A percentile compares a stretch with the other conserved stretches of the same genome.
These are phyloP conservation scores for Papilionanthe hybrid DNA, from an alignment of 116 monocot genomes.

Conservation along the genomic window DNA sequence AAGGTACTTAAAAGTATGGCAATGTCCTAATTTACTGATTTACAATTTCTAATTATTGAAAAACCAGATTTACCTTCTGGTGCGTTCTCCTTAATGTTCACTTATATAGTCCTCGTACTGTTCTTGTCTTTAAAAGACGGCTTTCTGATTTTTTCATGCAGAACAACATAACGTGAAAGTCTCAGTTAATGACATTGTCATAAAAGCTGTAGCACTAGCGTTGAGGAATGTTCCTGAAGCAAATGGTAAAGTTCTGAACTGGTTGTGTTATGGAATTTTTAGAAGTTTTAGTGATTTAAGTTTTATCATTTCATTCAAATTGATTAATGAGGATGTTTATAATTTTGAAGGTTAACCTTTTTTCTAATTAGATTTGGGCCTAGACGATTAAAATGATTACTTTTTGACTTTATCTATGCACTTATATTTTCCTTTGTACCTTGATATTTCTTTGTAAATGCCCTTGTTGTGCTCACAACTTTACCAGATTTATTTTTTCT, in stretches of 20 bases:
- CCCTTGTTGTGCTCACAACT: too few relatives aligned
- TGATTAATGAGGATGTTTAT: background rate
- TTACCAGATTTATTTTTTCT: too few relatives aligned
- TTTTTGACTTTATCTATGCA: too few relatives aligned
- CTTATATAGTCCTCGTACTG: background rate
- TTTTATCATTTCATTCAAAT: background rate
- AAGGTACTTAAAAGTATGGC: conserved; percentile 37
- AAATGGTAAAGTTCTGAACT: conserved; percentile 61
- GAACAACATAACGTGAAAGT: conserved; percentile 95
- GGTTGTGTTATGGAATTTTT: background rate
- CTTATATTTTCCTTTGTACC: too few relatives aligned
- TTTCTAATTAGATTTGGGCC: too few relatives aligned
- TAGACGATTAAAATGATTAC: too few relatives aligned
- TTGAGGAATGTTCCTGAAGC: conserved; percentile 81
- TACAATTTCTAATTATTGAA: conserved; percentile 8
- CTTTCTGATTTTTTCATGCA: conserved; percentile 34
- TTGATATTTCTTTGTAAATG: too few relatives aligned
- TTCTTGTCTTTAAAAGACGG: background rate
- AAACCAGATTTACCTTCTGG: background rate
- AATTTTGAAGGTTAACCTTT: background rate
- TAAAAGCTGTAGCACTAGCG: conserved; percentile 93
- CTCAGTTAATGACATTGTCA: conserved; percentile 92
- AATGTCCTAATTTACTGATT: conserved; percentile 3
- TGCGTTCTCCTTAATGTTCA: background rate
- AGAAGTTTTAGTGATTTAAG: background rate